Base-by-base conservation (phyloP, 805 yeast genomes). In the Yamadazyma scolyti region DNA sequence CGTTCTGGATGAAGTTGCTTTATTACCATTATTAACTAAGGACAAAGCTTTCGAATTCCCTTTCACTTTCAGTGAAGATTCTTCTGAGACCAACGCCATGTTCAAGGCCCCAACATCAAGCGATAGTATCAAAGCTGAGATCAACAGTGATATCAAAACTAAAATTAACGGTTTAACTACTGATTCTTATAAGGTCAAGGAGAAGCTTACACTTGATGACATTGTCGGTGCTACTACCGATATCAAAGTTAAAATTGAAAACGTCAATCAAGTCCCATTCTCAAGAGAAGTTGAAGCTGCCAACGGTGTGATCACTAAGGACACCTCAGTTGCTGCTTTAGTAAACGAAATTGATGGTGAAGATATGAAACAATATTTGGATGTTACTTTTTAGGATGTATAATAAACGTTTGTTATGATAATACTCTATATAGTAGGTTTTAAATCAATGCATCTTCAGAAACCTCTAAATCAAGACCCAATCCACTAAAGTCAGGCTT, bases 241-340 rank as follows among this genome's bases (percentile, higher is more conserved):
- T 14, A 27, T 42, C 25, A 32, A 37, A 27, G 38, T 33, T 13
- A 13, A 33, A 20, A 28, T 54, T 17, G 56, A 60, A 15, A 61
- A 61, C n/a, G 58, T 71, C 15, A 77, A 65, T 50, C 63, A 58
- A 9, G 38, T 68, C 4, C 51, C 77, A 25, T 75, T 73, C 49
- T 63, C 73, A 12, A 37, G 37, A 38, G 44, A 40, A 30, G 35
- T 42, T 11, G 31, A 37, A 28, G 44, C 42, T 20, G 16, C 34
- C 15, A 42, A 42, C 24, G 47, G 47, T 23, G 33, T 37, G n/a
- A 33, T 40, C 20, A 40, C 36, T 23, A 40, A 42, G 20, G 43
- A 38, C 20, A 28, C 20, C 22, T 13, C 14, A 9, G 21, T 19
- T 8, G 21, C 10, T 19, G 21, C 16, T 23, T 9, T 12, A 9